Percentiles rank a stretch among this genome's conserved stretches.
Conservation (phyloP, 2,329 filamentous ascomycete genomes). For the Lachnellula hyalina region DNA sequence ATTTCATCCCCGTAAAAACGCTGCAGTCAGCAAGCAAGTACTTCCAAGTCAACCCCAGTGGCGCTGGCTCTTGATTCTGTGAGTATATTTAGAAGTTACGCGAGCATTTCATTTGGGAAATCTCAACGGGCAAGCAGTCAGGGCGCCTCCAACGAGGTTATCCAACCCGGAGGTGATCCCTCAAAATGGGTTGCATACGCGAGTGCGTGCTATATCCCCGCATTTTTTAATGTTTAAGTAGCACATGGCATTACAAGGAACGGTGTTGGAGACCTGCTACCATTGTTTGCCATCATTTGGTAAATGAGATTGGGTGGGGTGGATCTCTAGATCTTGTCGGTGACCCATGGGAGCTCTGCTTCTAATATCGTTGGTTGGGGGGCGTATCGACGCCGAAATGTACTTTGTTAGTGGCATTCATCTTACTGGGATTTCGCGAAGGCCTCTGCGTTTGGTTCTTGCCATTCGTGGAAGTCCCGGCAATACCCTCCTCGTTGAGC, state of each 20-base stretch:
- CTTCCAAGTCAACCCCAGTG: background rate
- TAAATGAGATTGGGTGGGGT: background rate
- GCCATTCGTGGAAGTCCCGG: too few relatives aligned
- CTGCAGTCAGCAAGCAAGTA: background rate
- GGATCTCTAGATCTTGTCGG: background rate
- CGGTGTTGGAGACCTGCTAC: too few relatives aligned
- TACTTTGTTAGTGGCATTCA: background rate
- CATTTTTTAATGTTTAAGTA: background rate
- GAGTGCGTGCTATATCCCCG: background rate
- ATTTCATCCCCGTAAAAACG: background rate
- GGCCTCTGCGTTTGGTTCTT: background rate
- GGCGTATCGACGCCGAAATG: background rate
- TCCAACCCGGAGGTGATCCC: background rate
- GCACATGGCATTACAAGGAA: background rate
- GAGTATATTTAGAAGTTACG: background rate
- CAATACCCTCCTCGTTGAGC: too few relatives aligned
- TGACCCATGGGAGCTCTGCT: background rate
- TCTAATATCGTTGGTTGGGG: background rate
- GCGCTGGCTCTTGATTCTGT: background rate
- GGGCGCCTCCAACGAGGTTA: background rate
- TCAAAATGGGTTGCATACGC: constrained; percentile 4
- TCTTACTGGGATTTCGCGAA: background rate
- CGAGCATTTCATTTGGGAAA: background rate
- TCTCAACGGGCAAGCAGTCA: background rate
- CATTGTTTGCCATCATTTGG: too few relatives aligned